phyloP scores from a whole-genome alignment of 495 filamentous ascomycete genomes.

The Hypoxylon subgilvum region DNA sequence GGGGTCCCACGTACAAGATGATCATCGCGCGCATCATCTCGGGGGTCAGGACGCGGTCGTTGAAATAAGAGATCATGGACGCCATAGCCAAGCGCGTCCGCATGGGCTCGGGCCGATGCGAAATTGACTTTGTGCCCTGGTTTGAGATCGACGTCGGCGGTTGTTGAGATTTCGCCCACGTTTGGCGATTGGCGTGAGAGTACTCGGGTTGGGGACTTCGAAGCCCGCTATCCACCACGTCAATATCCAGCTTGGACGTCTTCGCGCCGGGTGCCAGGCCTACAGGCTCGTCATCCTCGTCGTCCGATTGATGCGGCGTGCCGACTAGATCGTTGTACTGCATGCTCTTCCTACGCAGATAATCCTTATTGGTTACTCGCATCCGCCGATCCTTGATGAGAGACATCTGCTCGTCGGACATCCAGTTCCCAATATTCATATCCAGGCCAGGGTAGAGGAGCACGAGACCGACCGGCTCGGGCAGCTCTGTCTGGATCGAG shows the following conservation, averaged over 20 bases:
- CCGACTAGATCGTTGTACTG: conserved; percentile 62
- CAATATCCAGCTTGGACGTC: conserved; percentile 14
- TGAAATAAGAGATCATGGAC: conserved; percentile 96
- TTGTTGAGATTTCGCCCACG: conserved; percentile 43
- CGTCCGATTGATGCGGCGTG: conserved; percentile 70
- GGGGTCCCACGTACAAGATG: conserved; percentile 93
- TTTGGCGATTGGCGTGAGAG: conserved; percentile 48
- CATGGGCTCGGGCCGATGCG: conserved; percentile 67
- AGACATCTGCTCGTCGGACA: conserved; percentile 96
- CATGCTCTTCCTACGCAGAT: conserved; percentile 78
- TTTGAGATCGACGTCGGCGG: conserved; percentile 24
- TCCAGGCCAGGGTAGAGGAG: conserved; percentile 90
- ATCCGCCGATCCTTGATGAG: conserved; percentile 83
- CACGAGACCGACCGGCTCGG: conserved; percentile 79
- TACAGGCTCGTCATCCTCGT: conserved; percentile 58
- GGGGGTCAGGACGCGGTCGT: conserved; percentile 90
- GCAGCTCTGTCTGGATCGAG: conserved; percentile 66
- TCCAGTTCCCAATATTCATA: conserved; percentile 98
- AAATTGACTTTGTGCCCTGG: conserved; percentile 38
- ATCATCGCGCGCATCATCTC: conserved; percentile 99
- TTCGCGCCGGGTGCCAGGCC: conserved; percentile 14
- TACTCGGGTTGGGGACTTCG: conserved; percentile 51
- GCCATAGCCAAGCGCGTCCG: conserved; percentile 88
- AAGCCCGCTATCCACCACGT: conserved; percentile 18
- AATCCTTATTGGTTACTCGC: conserved; percentile 74